phyloP scores from a whole-genome alignment of 1,284 basidiomycete genomes.

The Marasmius tenuissimus region DNA sequence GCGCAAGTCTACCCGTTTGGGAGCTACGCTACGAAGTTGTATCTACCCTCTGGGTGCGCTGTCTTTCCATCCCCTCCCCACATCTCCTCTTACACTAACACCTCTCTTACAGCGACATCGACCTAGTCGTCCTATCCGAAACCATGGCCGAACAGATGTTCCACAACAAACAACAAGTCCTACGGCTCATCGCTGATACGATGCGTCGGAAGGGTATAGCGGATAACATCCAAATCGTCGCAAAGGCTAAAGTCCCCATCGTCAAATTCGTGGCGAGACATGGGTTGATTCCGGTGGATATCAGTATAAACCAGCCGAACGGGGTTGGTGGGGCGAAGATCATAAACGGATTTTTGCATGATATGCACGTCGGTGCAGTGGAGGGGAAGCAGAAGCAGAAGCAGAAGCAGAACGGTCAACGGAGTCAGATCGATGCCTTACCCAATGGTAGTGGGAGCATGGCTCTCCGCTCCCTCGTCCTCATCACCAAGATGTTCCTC shows the following conservation, averaged over 20 bases:
- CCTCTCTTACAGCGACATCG: conserved; percentile 59
- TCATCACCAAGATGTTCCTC: conserved; percentile 91
- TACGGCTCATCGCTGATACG: conserved; percentile 64
- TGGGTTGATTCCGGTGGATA: conserved; percentile 80
- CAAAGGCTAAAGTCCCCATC: conserved; percentile 90
- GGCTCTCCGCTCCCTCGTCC: conserved; percentile 77
- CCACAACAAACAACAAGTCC: conserved; percentile 55
- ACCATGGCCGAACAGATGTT: conserved; percentile 50
- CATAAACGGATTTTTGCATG: conserved; percentile 77
- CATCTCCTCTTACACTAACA: conserved; percentile 8
- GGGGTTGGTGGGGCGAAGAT: conserved; percentile 83
- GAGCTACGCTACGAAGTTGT: conserved; percentile 92
- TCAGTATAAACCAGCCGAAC: conserved; percentile 87
- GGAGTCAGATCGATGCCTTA: not conserved
- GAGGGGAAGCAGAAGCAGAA: not conserved
- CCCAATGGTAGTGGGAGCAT: conserved; percentile 32
- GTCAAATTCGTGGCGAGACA: conserved; percentile 86
- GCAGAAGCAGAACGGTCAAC: not conserved
- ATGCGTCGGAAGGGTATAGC: conserved; percentile 60
- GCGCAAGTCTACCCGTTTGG: conserved; percentile 89
- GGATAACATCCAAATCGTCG: conserved; percentile 79
- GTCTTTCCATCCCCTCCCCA: not conserved
- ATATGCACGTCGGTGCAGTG: conserved; percentile 46
- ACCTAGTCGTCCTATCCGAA: conserved; percentile 69
- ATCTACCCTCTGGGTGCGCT: conserved; percentile 89